Conservation (phyloP, 2,329 filamentous ascomycete genomes). For the Tolypocladium guangdongense region DNA sequence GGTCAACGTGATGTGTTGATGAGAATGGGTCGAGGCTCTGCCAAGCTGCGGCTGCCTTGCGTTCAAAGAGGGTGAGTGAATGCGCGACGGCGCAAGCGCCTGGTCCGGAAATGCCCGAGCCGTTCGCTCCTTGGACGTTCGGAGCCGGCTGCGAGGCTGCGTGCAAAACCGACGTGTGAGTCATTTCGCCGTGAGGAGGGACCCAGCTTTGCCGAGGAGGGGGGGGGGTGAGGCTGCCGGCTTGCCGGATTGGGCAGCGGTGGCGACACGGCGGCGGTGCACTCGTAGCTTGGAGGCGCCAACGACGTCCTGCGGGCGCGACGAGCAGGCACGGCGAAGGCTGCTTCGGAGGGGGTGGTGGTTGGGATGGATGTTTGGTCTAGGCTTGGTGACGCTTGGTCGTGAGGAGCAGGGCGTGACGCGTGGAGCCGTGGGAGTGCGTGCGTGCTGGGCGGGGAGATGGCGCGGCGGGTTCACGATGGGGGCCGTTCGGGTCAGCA, state of each 20-base stretch:
- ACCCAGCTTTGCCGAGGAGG: constrained; percentile 4
- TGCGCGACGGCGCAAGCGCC: not conserved
- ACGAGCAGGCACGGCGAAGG: not conserved
- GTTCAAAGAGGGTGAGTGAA: not conserved
- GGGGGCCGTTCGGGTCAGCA: not conserved
- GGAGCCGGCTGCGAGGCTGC: not conserved
- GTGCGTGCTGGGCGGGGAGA: not conserved
- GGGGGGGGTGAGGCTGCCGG: constrained; percentile 9
- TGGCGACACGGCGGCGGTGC: constrained; percentile 7
- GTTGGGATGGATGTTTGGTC: not conserved
- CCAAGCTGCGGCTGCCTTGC: too few species aligned
- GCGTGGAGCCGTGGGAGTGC: not conserved
- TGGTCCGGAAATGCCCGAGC: not conserved
- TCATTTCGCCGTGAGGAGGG: constrained; percentile 11
- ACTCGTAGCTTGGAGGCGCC: not conserved
- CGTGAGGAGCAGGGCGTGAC: not conserved
- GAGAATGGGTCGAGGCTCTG: not conserved
- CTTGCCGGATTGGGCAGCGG: constrained; percentile 13
- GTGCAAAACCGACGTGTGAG: constrained; percentile 11
- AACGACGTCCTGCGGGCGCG: not conserved
- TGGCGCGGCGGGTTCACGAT: not conserved
- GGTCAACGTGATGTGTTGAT: not conserved
- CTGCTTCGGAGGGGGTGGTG: not conserved
- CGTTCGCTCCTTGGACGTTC: not conserved
- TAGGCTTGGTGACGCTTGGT: too few species aligned